Evolutionary conservation across 176 grass and related monocot genomes (phyloP), one percentile per base, ranked within the genome.

Genomic region (Alloteropsis semialata): DNA sequence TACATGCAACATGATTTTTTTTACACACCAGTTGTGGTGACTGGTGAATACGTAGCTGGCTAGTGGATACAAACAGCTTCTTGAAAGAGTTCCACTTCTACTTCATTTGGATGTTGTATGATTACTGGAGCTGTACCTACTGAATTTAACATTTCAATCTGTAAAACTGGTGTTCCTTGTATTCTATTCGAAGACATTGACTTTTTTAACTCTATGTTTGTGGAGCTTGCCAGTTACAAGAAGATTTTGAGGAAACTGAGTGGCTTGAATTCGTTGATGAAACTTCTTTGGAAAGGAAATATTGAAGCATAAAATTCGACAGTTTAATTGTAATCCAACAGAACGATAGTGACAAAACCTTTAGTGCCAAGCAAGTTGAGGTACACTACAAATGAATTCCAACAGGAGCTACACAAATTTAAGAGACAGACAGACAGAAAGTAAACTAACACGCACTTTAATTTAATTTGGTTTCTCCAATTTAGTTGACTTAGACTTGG

Each of bases 21-120:
- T 55, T 60, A 34, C 36, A 79, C 36, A 22, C 49, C 21, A 28
- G 17, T 38, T 64, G 21, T 8, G 28, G 56, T 22, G 8, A 61
- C 15, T 8, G 28, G 56, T 22, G 8, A 61, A 79, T 22, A 51
- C 36, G 39, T 61, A 51, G 38, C 63, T 59, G 56, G 16, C 22
- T 49, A 81, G 21, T 58, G 48, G 48, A 81, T 87, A 55, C 53
- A 66, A 48, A 65, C 17, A 56, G 30, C 7, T 59, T 68, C 16
- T 46, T 69, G 17, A n/a, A n/a, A 54, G 65, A 30, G 6, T 46
- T 77, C 29, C 55, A 24, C 38, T 49, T 60, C 22, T 72, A 18
- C 45, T 49, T 46, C 15, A 45, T 74, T 50, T 22, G 21, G 25
- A 13, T 73, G 29, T 28, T 61, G 21, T 83, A 73, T 13, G 8